Percentiles rank a stretch among this genome's conserved stretches.
Conservation (phyloP, 139 green algal species). For the Nannochloris sp. region DNA sequence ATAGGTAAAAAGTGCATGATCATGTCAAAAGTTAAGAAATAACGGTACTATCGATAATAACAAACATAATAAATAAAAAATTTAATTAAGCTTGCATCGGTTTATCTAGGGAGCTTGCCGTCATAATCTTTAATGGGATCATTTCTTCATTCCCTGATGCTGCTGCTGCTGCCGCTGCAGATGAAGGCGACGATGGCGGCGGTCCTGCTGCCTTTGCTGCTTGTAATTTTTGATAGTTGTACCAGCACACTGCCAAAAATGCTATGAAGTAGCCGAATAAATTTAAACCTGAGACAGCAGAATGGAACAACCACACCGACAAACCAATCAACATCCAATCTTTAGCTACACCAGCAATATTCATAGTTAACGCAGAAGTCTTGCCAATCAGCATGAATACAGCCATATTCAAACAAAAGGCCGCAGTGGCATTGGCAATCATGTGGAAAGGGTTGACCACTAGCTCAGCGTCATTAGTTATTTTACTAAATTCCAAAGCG, state of each 20-base stretch:
- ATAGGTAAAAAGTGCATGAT: too few relatives aligned
- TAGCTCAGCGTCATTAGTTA: constrained; percentile 34
- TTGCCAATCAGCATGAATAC: constrained; percentile 87
- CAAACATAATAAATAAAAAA: background rate
- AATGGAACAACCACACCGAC: constrained; percentile 71
- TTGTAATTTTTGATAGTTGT: constrained; percentile 10
- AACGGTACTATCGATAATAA: too few relatives aligned
- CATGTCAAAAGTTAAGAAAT: too few relatives aligned
- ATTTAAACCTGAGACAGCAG: constrained; percentile 71
- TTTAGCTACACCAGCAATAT: constrained; percentile 93
- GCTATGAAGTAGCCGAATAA: constrained; percentile 61
- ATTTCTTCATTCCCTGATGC: background rate
- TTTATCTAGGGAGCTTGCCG: background rate
- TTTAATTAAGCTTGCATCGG: too few relatives aligned
- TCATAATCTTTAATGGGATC: background rate
- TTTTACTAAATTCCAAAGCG: constrained; percentile 20
- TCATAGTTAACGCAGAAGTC: constrained; percentile 89
- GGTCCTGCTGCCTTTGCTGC: background rate
- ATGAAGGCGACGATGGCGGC: too few relatives aligned
- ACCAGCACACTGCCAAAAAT: constrained; percentile 29
- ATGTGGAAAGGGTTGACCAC: constrained; percentile 66
- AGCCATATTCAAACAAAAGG: constrained; percentile 60
- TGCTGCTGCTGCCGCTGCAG: too few relatives aligned
- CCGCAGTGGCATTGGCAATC: constrained; percentile 76
- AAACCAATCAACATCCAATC: constrained; percentile 95